A percentile compares a stretch with the other conserved stretches of the same genome.
Evolutionary conservation across 139 green algal species (phyloP).

Genomic region (Micractinium conductrix): DNA sequence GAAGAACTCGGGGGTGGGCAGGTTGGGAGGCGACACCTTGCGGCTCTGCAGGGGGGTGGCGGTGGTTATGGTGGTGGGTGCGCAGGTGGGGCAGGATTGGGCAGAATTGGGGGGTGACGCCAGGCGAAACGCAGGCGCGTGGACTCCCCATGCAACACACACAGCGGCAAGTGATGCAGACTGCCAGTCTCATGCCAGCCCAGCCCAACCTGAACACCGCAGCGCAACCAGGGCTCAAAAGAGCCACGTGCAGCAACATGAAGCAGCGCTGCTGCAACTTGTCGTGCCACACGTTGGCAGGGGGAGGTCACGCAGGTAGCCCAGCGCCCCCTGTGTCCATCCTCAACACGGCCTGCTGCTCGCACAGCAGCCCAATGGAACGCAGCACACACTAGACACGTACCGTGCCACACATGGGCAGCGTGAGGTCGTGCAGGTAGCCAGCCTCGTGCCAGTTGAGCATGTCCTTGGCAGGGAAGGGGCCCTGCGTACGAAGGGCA

Average conservation of each 20-base stretch:
- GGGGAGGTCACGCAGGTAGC: background rate
- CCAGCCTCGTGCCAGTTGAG: slow-evolving; percentile 38
- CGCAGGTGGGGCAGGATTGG: background rate
- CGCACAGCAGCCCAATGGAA: background rate
- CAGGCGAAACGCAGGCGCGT: too few relatives aligned
- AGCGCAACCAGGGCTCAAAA: too few relatives aligned
- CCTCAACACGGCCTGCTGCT: background rate
- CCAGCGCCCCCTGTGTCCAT: background rate
- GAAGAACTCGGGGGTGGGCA: slow-evolving; percentile 46
- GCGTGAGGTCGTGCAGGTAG: slow-evolving; percentile 39
- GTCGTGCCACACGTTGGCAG: too few relatives aligned
- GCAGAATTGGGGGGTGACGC: too few relatives aligned
- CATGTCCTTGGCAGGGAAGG: slow-evolving; percentile 53
- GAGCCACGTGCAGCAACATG: too few relatives aligned
- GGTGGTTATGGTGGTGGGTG: background rate
- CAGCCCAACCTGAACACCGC: too few relatives aligned
- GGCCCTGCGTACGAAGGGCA: slow-evolving; percentile 23
- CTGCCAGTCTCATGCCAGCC: too few relatives aligned
- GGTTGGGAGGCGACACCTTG: slow-evolving; percentile 56
- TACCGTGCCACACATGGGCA: slow-evolving; percentile 51
- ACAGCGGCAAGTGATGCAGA: too few relatives aligned
- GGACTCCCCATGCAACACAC: too few relatives aligned
- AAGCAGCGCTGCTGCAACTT: too few relatives aligned
- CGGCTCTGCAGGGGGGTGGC: slow-evolving; percentile 30
- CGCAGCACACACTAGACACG: background rate